These are phyloP conservation scores for Chlamydomonas sp. DNA, from an alignment of 139 green algal species.

Conservation along the genomic window DNA sequence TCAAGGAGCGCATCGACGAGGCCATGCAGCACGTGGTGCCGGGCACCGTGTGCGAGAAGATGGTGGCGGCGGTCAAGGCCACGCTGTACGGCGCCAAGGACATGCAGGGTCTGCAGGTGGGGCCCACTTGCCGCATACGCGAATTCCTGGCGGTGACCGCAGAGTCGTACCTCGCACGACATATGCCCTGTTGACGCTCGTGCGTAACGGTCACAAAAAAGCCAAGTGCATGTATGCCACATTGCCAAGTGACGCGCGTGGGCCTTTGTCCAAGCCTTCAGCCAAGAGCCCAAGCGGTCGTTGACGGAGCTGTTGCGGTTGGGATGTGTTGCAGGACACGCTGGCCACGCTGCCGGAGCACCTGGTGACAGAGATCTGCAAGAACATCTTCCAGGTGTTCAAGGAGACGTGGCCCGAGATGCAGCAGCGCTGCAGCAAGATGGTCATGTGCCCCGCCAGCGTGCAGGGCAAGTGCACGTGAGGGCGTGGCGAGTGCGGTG, in stretches of 20 bases:
- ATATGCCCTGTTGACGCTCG: no score
- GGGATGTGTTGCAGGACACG: constrained; percentile 9
- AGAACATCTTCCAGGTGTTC: constrained; percentile 30
- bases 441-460: background rate
- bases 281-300: background rate
- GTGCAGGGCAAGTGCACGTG: background rate
- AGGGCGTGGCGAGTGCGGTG: no score
- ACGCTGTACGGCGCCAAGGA: constrained; percentile 46
- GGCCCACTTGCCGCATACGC: background rate
- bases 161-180: background rate
- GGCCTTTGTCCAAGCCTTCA: background rate
- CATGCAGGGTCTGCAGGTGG: constrained; percentile 41
- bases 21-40: constrained; percentile 29
- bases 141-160: background rate
- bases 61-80: constrained; percentile 41
- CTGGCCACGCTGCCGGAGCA: constrained; percentile 42
- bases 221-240: background rate
- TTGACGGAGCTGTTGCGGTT: background rate
- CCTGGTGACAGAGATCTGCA: constrained; percentile 44
- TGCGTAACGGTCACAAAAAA: no score
- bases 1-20: constrained; percentile 36
- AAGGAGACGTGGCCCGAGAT: constrained; percentile 26
- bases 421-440: background rate
- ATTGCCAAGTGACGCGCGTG: background rate
- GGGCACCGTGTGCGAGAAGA: constrained; percentile 47